Evolutionary conservation across 768 basidiomycete species (phyloP).

Genomic region (Xerocomellus intermedius): DNA sequence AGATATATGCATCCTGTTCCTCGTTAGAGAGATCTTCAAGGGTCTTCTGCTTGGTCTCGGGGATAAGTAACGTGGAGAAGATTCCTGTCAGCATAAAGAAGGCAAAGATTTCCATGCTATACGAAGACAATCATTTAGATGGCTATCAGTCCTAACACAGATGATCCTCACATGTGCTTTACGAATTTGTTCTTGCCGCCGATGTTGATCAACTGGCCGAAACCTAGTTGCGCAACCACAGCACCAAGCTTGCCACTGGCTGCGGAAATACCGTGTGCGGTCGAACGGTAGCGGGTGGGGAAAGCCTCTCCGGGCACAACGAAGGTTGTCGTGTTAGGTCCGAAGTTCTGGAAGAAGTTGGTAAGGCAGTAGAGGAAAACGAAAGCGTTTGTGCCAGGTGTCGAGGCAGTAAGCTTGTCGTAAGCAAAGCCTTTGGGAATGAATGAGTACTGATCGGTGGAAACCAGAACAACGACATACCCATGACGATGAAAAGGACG

Average conservation of each 20-base stretch:
- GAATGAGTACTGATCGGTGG: not conserved
- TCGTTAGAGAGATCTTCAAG: constrained; percentile 78
- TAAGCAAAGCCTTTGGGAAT: constrained; percentile 58
- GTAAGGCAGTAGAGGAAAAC: constrained; percentile 85
- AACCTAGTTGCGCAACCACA: constrained; percentile 77
- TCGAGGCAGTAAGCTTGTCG: constrained; percentile 50
- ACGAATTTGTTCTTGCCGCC: constrained; percentile 62
- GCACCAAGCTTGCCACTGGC: constrained; percentile 84
- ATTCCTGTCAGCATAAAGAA: constrained; percentile 86
- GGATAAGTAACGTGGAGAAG: constrained; percentile 74
- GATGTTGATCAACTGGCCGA: constrained; percentile 65
- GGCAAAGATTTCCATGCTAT: constrained; percentile 75
- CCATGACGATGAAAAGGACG: constrained; percentile 65
- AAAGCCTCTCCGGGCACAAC: constrained; percentile 79
- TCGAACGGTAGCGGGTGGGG: constrained; percentile 87
- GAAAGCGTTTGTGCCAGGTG: constrained; percentile 52
- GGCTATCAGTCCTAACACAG: not conserved
- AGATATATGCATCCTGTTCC: constrained; percentile 59
- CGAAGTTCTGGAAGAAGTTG: constrained; percentile 90
- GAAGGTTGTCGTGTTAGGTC: constrained; percentile 80
- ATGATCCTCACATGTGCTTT: constrained; percentile 59
- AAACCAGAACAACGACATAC: constrained; percentile 35
- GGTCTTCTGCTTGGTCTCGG: constrained; percentile 68
- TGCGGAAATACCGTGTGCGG: constrained; percentile 81
- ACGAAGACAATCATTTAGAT: constrained; percentile 2